Conservation (phyloP, 2,329 filamentous ascomycete genomes). For the Tolypocladium amazonense region DNA sequence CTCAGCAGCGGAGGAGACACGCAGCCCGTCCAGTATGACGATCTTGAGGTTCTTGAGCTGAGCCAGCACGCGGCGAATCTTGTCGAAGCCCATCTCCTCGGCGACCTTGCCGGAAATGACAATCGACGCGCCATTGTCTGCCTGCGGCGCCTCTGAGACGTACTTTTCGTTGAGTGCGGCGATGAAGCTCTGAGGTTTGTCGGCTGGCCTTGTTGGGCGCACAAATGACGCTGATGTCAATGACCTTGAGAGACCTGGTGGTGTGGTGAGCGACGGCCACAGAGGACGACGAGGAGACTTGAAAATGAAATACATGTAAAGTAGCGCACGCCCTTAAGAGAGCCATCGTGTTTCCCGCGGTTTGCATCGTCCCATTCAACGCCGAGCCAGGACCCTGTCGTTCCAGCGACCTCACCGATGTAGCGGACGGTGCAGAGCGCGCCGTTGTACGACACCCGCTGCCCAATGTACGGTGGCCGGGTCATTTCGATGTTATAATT, state of each 20-base stretch:
- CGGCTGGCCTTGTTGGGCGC: conserved; percentile 60
- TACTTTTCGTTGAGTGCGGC: conserved; percentile 79
- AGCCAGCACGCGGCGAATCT: conserved; percentile 72
- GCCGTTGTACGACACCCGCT: conserved; percentile 70
- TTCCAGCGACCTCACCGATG: conserved; percentile 64
- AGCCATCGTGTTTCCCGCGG: conserved; percentile 84
- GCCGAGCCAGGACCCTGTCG: conserved; percentile 74
- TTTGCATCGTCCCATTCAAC: conserved; percentile 91
- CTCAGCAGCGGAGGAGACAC: conserved; percentile 35
- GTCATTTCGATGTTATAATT: conserved; percentile 21
- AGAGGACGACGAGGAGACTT: not conserved
- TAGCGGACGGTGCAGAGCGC: conserved; percentile 79
- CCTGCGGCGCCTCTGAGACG: conserved; percentile 41
- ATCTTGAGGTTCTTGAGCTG: conserved; percentile 67
- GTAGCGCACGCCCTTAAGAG: conserved; percentile 67
- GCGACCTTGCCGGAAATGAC: conserved; percentile 70
- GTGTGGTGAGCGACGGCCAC: not conserved
- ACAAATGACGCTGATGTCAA: conserved; percentile 78
- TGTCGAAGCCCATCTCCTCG: conserved; percentile 92
- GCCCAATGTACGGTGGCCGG: conserved; percentile 41
- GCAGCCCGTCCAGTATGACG: conserved; percentile 70
- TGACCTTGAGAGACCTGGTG: conserved; percentile 46
- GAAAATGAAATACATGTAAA: conserved; percentile 56
- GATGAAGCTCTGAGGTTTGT: conserved; percentile 62
- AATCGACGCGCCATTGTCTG: conserved; percentile 40